Percentiles rank a stretch among this genome's conserved stretches.
These are phyloP conservation scores for Penicilliopsis zonata DNA, from an alignment of 495 filamentous ascomycete species.

Conservation along the genomic window DNA sequence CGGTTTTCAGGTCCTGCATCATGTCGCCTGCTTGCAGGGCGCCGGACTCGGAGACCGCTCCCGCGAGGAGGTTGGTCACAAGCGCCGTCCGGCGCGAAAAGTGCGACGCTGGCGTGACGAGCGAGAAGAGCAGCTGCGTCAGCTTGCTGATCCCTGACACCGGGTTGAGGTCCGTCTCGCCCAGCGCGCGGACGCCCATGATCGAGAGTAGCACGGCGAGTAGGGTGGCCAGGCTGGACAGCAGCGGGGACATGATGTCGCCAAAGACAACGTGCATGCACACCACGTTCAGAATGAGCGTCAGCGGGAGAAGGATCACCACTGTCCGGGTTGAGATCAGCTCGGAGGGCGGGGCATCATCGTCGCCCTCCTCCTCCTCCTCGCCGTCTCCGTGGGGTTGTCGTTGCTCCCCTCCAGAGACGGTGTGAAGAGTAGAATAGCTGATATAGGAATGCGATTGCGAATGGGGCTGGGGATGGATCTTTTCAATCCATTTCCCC, in stretches of 20 bases:
- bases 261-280: constrained; percentile 75
- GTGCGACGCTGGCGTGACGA: constrained; percentile 70
- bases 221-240: constrained; percentile 73
- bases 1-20: constrained; percentile 97
- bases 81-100: constrained; percentile 48
- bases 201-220: constrained; percentile 82
- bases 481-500: constrained; percentile 13
- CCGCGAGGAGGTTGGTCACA: constrained; percentile 85
- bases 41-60: constrained; percentile 79
- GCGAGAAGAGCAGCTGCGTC: constrained; percentile 86
- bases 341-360: constrained; percentile 75
- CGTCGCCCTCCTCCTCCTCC: constrained; percentile 25
- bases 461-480: constrained; percentile 4
- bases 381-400: constrained; percentile 7
- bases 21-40: constrained; percentile 94
- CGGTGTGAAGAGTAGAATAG: constrained; percentile 28
- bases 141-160: constrained; percentile 95
- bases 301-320: constrained; percentile 58
- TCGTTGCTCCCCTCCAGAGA: constrained; percentile 8
- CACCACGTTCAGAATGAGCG: constrained; percentile 65
- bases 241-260: constrained; percentile 40
- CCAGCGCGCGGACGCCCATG: constrained; percentile 90
- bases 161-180: constrained; percentile 94
- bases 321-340: constrained; percentile 66
- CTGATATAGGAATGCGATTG: constrained; percentile 21